Evolutionary conservation across 352 stramenopile species (phyloP).

Genomic region (Aphanomyces astaci): DNA sequence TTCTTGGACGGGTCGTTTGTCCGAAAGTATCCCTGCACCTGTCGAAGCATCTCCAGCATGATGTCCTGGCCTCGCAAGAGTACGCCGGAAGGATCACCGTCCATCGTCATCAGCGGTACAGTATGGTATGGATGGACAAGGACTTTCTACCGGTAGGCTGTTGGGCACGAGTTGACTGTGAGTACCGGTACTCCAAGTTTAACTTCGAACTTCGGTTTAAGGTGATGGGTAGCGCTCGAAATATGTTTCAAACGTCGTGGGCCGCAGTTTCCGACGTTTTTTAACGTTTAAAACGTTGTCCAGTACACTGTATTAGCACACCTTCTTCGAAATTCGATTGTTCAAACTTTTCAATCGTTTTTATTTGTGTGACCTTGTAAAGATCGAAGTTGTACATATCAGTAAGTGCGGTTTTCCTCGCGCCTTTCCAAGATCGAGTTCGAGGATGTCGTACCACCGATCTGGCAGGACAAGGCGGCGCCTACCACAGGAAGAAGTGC

Average conservation of each 20-base stretch:
- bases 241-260: too few relatives aligned
- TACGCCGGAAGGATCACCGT: not conserved
- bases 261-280: too few relatives aligned
- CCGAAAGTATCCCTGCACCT: slow-evolving; percentile 4
- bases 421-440: not conserved
- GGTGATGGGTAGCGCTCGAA: not conserved
- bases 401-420: not conserved
- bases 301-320: too few relatives aligned
- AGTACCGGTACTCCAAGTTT: too few relatives aligned
- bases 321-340: too few relatives aligned
- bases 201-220: not conserved
- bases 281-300: too few relatives aligned
- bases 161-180: too few relatives aligned
- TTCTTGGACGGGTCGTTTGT: slow-evolving; percentile 8
- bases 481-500: not conserved
- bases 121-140: not conserved
- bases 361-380: too few relatives aligned
- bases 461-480: not conserved
- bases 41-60: slow-evolving; percentile 19
- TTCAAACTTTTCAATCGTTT: not conserved
- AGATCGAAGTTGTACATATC: too few relatives aligned
- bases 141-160: too few relatives aligned
- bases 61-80: slow-evolving; percentile 1
- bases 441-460: not conserved
- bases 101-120: not conserved